Evolutionary conservation across 2,329 filamentous ascomycete genomes (phyloP), one percentile per base, ranked within the genome.

Genomic region (Xylariaceae sp.): DNA sequence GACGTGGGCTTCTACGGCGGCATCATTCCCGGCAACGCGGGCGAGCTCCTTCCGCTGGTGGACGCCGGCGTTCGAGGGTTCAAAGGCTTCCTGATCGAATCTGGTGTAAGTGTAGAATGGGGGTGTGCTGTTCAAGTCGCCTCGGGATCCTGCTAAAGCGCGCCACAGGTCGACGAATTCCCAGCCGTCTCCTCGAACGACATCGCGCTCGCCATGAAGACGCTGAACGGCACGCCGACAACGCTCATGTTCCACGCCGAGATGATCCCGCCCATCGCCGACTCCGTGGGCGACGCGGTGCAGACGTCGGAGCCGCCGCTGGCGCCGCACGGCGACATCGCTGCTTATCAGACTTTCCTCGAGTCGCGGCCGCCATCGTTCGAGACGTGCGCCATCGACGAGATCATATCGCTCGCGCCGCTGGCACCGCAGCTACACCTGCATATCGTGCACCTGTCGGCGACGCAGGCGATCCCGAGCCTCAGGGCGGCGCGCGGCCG

Each of bases 231-330:
- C 47, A 74, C 80, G 34, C 74, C 86, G 13, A 96, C 92, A 2
- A 94, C 88, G 0, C 77, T 96, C 50, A 96, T 98, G 90, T 98
- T 98, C 66, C 92, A 98, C 56, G 92, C 92, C 36, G 92, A 98
- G 61, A 96, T 95, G 88, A 80, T 93, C 10, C 88, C 90, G n/a
- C 85, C 87, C 13, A 83, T 89, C 45, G 64, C 83, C 31, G 76
- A 77, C 45, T 88, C 85, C 0, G 83, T 89, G 2, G 83, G 84
- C 33, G 86, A 92, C 56, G 77, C 78, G 17, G 78, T 87, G 4
- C 81, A 85, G 50, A 61, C 64, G 17, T 84, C 83, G 0, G 67
- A 73, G 5, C 76, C 85, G 13, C 83, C 85, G 0, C 63, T 83
- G 5, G 75, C 74, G 1, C 85, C 85, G 4, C 69, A 72, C 18